Evolutionary conservation across 805 yeast species (phyloP), one percentile per base, ranked within the genome.

Genomic region (Zygosaccharomyces bailii): DNA sequence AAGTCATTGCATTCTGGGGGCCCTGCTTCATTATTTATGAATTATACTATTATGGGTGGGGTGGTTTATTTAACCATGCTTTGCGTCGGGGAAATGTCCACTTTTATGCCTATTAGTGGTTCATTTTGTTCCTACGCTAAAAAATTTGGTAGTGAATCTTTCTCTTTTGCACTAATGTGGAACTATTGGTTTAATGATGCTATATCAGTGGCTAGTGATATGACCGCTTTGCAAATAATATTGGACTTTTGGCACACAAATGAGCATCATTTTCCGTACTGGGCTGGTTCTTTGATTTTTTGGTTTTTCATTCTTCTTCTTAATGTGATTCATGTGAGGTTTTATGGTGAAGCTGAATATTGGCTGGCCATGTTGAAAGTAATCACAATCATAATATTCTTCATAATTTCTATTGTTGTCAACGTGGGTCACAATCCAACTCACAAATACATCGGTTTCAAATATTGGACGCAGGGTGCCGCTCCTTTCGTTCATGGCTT

Each of bases 131-230:
- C 78, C 43, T 80, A 73, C 59, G 74, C 80, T 42, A 73, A 78
- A 45, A 69, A 86, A 53, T 77, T 81, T 53, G 71, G 79, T 35
- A 84, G 81, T 49, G 82, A 82, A 14, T 78, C 86, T 24, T 72
- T 80, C 63, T 86, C 86, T 5, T 81, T 81, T 59, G 82, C 87
- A 38, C 72, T 81, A 65, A 84, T 84, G 48, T 80, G 85, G 84
- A 81, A 80, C 61, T 82, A 82, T 57, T 79, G 78, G 51, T 68
- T 81, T 55, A 82, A 78, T 59, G 77, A 79, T 73, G 69, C 82
- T n/a, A 80, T 79, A 11, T 70, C 80, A 17, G 70, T 82, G 32
- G 86, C 86, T 0, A 69, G 80, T 46, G 88, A 82, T 54, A 67
- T 81, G 43, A 79, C 79, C 21, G 82, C 83, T 4, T 78, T 82